phyloP scores from a whole-genome alignment of 148 eudicot genomes.

The Limonium bicolor region DNA sequence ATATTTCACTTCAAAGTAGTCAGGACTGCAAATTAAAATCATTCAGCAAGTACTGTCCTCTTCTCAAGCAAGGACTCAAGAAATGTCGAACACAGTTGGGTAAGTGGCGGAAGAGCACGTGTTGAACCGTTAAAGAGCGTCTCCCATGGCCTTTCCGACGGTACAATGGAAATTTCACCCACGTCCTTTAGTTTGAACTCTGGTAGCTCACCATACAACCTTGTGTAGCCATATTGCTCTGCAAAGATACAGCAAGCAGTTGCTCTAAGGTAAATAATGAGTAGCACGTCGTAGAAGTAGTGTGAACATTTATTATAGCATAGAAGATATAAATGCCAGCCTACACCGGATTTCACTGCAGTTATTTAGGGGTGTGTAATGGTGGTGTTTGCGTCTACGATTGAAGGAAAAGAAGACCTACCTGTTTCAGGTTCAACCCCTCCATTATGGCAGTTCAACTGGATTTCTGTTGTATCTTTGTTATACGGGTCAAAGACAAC shows the following conservation, averaged over 20 bases:
- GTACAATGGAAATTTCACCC: constrained; percentile 11
- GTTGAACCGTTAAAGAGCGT: constrained; percentile 69
- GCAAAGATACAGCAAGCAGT: no score
- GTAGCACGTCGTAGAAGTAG: no score
- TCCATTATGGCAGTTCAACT: constrained; percentile 12
- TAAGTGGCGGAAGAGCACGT: constrained; percentile 64
- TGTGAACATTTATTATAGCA: no score
- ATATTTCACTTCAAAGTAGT: neutral
- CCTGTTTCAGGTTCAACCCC: constrained; percentile 33
- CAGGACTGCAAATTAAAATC: neutral
- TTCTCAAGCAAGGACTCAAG: constrained; percentile 78
- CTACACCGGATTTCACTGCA: no score
- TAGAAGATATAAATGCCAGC: no score
- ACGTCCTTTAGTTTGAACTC: constrained; percentile 27
- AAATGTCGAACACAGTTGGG: constrained; percentile 55
- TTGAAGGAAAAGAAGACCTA: constrained; percentile 2
- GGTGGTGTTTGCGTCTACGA: no score
- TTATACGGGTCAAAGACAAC: constrained; percentile 52
- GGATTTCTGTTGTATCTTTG: constrained; percentile 19
- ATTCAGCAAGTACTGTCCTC: constrained; percentile 15
- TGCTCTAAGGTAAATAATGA: no score
- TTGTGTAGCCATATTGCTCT: constrained; percentile 54
- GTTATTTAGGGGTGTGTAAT: no score
- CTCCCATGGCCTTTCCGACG: constrained; percentile 65
- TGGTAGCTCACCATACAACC: constrained; percentile 70